These are phyloP conservation scores for Sisymbrium altissimum DNA, from an alignment of 345 rosid genomes.

Conservation along the genomic window DNA sequence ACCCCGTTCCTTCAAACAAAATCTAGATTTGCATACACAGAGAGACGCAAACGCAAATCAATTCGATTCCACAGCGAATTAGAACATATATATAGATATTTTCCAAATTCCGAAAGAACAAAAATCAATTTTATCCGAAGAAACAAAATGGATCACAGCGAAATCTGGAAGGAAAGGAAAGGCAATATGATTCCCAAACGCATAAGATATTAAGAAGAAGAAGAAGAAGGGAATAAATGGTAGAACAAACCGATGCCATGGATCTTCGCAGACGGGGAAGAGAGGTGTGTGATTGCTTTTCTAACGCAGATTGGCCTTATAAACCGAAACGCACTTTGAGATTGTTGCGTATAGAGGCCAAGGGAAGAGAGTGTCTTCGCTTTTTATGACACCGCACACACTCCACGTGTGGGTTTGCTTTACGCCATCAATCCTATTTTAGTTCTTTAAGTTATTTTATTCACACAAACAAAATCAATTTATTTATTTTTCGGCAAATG, in stretches of 20 bases:
- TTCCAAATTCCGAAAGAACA: not conserved
- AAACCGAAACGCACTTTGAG: conserved; percentile 16
- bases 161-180: not conserved
- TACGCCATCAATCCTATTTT: conserved; percentile 19
- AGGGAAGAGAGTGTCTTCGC: conserved; percentile 1
- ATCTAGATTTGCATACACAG: not conserved
- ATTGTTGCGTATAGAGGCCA: conserved; percentile 9
- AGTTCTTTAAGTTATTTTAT: not conserved
- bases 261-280: conserved; percentile 9
- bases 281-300: not conserved
- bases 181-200: not conserved
- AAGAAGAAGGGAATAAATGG: no score
- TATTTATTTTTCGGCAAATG: no score
- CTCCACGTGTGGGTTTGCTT: conserved; percentile 30
- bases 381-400: conserved; percentile 25
- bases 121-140: not conserved
- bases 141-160: conserved; percentile 10
- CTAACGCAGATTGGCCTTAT: conserved; percentile 1
- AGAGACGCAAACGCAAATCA: conserved; percentile 9
- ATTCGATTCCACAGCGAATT: not conserved
- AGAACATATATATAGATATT: not conserved
- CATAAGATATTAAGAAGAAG: not conserved
- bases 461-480: not conserved
- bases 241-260: conserved; percentile 36
- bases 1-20: not conserved